phyloP scores from a whole-genome alignment of 179 eudicot genomes.

The Vitellaria paradoxa region DNA sequence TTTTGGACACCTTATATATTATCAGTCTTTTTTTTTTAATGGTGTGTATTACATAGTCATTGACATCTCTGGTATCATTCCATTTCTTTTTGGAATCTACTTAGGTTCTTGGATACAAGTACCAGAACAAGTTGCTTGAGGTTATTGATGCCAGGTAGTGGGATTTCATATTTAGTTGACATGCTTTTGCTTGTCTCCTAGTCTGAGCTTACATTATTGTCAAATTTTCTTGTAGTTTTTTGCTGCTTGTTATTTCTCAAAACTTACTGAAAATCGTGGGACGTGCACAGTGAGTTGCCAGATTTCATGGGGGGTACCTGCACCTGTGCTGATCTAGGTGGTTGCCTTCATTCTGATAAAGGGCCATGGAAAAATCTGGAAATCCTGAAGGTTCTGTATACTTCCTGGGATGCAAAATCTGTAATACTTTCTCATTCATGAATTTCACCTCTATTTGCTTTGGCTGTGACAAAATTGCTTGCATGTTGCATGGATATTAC shows the following conservation, averaged over 20 bases:
- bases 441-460: neutral
- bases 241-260: conserved; percentile 2
- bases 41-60: neutral
- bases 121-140: conserved; percentile 59
- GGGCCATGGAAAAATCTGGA: conserved; percentile 96
- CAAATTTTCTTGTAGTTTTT: neutral
- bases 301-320: conserved; percentile 89
- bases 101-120: conserved; percentile 78
- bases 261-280: neutral
- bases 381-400: conserved; percentile 59
- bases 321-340: conserved; percentile 79
- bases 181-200: neutral
- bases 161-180: conserved; percentile 8
- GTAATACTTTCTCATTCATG: neutral
- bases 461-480: conserved; percentile 6
- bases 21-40: no score
- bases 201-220: neutral
- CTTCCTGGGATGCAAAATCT: neutral
- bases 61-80: neutral
- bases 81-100: conserved; percentile 11
- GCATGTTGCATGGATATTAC: neutral
- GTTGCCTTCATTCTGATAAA: conserved; percentile 88
- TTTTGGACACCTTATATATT: neutral
- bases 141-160: conserved; percentile 78
- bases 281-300: conserved; percentile 75